These are phyloP conservation scores for Termitomyces sp. DNA, from an alignment of 768 basidiomycete species.

Conservation along the genomic window DNA sequence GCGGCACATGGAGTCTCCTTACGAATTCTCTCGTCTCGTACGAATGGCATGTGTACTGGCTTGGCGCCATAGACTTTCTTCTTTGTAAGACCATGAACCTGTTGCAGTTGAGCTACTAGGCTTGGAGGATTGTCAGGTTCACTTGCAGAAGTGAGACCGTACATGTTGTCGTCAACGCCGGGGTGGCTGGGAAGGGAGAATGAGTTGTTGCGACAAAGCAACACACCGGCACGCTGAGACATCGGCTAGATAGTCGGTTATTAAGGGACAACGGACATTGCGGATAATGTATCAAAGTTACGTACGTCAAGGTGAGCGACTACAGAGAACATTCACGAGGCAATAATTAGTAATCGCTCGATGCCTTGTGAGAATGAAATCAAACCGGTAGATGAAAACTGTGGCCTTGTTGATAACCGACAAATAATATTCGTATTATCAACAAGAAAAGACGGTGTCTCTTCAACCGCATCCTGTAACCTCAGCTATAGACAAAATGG, in stretches of 20 bases:
- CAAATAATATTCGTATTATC: slow-evolving; percentile 30
- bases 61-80: slow-evolving; percentile 60
- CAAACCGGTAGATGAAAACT: slow-evolving; percentile 22
- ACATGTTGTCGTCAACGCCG: slow-evolving; percentile 9
- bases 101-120: slow-evolving; percentile 59
- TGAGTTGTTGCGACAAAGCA: slow-evolving; percentile 29
- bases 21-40: slow-evolving; percentile 43
- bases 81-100: slow-evolving; percentile 65
- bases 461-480: slow-evolving; percentile 34
- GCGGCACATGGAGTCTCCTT: slow-evolving; percentile 21
- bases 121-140: slow-evolving; percentile 32
- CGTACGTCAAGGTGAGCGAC: slow-evolving; percentile 25
- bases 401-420: slow-evolving; percentile 38
- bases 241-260: slow-evolving; percentile 10
- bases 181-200: slow-evolving; percentile 21
- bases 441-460: slow-evolving; percentile 36
- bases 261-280: slow-evolving; percentile 12
- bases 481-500: slow-evolving; percentile 26
- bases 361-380: slow-evolving; percentile 7
- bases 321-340: slow-evolving; percentile 3
- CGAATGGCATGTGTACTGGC: slow-evolving; percentile 45
- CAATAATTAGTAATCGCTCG: slow-evolving; percentile 1
- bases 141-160: slow-evolving; percentile 6
- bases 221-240: slow-evolving; percentile 9
- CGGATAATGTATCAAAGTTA: slow-evolving; percentile 17